Base-by-base conservation (phyloP, 805 yeast genomes). In the Ogataea polymorpha region DNA sequence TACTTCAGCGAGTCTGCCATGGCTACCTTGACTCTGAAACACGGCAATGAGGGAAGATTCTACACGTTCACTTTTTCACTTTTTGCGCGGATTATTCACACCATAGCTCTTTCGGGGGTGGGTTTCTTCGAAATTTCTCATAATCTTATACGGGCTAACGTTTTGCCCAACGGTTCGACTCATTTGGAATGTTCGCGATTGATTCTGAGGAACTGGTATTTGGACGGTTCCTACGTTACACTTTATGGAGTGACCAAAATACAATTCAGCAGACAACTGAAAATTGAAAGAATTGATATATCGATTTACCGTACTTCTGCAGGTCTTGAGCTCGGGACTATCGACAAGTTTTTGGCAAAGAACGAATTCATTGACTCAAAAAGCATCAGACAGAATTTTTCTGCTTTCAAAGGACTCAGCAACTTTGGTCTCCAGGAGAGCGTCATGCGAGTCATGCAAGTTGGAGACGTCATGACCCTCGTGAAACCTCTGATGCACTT, bases 391-490 rank as follows among this genome's bases (percentile, higher is more conserved):
- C 32, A 45, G 2, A 45, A 51, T 28, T 51, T 53, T 38, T 36
- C 45, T 30, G 79, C 81, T 1, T 70, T 70, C 46, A 66, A 70
- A 32, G 65, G 66, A 29, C 62, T 80, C 41, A 67, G 80, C 4
- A 71, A 72, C 39, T 74, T 75, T 47, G 95, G 95, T 0, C 61
- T 84, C 5, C 80, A 78, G 40, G 80, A 75, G 37, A 72, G 73
- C 28, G 79, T 86, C 6, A 74, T 86, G 77, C 66, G 91, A 44
- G 70, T 81, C 16, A 62, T 87, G 64, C 91, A 86, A 59, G 77
- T 85, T 4, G 75, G 88, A 30, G 93, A 86, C 59, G 82, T 82
- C 8, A 83, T 88, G 87, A 71, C 88, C 0, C 77, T 78, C 46
- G 68, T 87, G 48, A 73, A 75, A 41, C 79, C 84, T 5, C 63